Percentiles rank a stretch among this genome's conserved stretches.
These are phyloP conservation scores for Hsuehochloa calcarea DNA, from an alignment of 176 grass and related monocot species.

Conservation along the genomic window DNA sequence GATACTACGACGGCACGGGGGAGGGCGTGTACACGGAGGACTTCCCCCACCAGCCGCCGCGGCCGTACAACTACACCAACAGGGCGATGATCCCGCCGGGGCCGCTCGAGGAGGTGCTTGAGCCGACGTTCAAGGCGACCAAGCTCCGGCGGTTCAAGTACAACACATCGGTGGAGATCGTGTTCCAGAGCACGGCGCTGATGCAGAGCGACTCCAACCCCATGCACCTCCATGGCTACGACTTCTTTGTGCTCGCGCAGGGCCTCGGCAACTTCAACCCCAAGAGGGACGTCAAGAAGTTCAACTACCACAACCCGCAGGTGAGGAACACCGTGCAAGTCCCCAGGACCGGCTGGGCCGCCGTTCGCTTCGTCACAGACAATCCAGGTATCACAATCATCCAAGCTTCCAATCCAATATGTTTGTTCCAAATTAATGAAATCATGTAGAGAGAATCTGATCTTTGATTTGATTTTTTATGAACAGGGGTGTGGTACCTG, in stretches of 20 bases:
- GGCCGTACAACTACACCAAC: constrained; percentile 53
- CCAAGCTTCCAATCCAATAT: not conserved
- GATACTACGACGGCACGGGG: constrained; percentile 36
- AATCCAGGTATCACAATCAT: constrained; percentile 45
- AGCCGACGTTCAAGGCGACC: constrained; percentile 38
- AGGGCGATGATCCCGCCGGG: not conserved
- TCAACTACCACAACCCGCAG: constrained; percentile 52
- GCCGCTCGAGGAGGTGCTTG: constrained; percentile 4
- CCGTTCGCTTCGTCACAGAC: constrained; percentile 12
- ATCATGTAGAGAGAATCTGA: not conserved
- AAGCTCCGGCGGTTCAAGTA: constrained; percentile 48
- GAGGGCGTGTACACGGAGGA: constrained; percentile 28
- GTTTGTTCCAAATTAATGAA: too few relatives aligned
- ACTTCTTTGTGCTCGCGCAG: constrained; percentile 48
- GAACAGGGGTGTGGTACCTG: constrained; percentile 23
- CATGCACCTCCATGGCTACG: constrained; percentile 66
- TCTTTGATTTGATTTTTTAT: not conserved
- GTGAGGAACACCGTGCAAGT: constrained; percentile 45
- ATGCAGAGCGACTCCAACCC: constrained; percentile 59
- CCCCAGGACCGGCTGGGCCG: constrained; percentile 35
- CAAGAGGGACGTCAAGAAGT: constrained; percentile 38
- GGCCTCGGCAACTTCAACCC: constrained; percentile 56
- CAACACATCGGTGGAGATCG: constrained; percentile 42
- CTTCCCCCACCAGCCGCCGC: constrained; percentile 30
- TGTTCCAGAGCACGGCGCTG: constrained; percentile 58